Evolutionary conservation across 306 rosid genomes (phyloP).

Genomic region (Cyclanthera cordifolia): DNA sequence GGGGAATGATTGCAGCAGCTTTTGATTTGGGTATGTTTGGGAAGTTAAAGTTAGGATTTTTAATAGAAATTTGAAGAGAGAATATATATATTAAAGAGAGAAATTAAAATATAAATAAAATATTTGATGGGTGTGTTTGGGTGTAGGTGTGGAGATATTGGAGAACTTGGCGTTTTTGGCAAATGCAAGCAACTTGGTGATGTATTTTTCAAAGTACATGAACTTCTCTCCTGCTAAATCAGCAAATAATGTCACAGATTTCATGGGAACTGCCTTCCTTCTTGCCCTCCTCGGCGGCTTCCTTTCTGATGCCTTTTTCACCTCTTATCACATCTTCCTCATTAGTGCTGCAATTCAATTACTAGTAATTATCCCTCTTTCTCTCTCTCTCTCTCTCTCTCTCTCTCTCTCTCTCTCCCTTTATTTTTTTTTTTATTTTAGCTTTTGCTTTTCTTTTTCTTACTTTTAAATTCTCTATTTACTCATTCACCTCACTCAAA

Average conservation of each 20-base stretch:
- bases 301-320: constrained; percentile 73
- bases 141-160: constrained; percentile 61
- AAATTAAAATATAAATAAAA: no score
- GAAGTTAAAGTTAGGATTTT: neutral
- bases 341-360: constrained; percentile 69
- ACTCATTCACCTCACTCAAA: no score
- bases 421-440: neutral
- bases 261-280: constrained; percentile 95
- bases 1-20: constrained; percentile 84
- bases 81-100: no score
- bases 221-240: constrained; percentile 73
- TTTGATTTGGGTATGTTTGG: constrained; percentile 54
- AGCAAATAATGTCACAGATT: constrained; percentile 77
- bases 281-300: constrained; percentile 95
- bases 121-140: no score
- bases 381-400: neutral
- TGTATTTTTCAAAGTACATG: constrained; percentile 49
- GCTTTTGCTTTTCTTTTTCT: no score
- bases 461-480: no score
- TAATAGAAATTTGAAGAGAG: no score
- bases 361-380: constrained; percentile 37
- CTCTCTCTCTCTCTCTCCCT: neutral
- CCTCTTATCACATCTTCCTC: constrained; percentile 69
- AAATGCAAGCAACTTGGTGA: constrained; percentile 89
- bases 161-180: constrained; percentile 86